Evolutionary conservation across 2,329 filamentous ascomycete genomes (phyloP), one percentile per base, ranked within the genome.

Genomic region (Leptographium galeiforme): DNA sequence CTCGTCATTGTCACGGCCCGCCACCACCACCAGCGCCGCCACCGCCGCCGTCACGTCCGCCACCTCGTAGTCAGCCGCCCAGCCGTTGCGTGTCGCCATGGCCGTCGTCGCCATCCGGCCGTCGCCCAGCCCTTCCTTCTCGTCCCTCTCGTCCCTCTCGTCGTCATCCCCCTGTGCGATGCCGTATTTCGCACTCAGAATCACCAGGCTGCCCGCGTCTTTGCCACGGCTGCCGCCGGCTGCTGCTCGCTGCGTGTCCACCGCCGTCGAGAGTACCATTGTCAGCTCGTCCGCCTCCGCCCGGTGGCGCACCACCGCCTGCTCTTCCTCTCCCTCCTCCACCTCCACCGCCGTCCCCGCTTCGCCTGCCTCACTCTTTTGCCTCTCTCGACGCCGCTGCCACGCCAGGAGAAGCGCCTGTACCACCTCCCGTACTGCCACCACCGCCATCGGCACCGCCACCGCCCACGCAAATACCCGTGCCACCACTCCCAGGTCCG

Each of bases 1-100:
- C 10, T 46, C 54, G 10, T 51, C 55, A 6, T 66, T 66, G 4
- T 70, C 66, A 32, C 50, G 51, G 33, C 51, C 52, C 11, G 33
- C 46, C 1, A 51, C 12, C 12, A 57, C 53, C 38, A 76, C 65
- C 39, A 76, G 61, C n/a, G 72, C 71, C 16, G 70, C 69, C 33
- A 76, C 58, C 4, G 72, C 70, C 13, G 75, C 65, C 4, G 72
- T 76, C 18, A 76, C 73, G 55, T 77, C 73, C 30, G 72, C 72
- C 13, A 74, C 70, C 58, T 73, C 71, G 44, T 70, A 58, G 38
- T 60, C 58, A 18, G 58, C 55, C 1, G 53, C 53, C 58, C 58
- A 60, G 33, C 58, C 58, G 56, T 60, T 57, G 48, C 58, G 54
- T 38, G 58, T 50, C 10, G 58, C 62, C n/a, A 63, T 57, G 40